Percentiles rank a stretch among this genome's conserved stretches.
Conservation (phyloP, 2,329 filamentous ascomycete genomes). For the Ophiocordyceps sinensis region DNA sequence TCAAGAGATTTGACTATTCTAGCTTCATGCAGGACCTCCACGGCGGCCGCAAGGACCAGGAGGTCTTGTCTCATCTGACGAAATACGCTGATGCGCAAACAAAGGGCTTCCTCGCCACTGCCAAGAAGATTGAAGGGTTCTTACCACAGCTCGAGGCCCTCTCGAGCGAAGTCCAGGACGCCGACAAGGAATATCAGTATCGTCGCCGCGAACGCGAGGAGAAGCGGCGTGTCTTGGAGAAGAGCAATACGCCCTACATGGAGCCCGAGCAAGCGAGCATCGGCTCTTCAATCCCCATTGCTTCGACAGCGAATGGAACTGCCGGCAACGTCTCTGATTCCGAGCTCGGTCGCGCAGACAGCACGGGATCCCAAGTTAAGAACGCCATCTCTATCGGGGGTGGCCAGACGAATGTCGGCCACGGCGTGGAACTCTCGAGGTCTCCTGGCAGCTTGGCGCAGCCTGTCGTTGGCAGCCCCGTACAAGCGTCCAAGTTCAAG, state of each 20-base stretch:
- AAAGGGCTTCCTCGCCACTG: constrained; percentile 63
- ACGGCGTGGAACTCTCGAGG: constrained; percentile 32
- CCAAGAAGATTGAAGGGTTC: constrained; percentile 76
- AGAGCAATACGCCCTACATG: constrained; percentile 60
- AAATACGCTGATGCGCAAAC: constrained; percentile 89
- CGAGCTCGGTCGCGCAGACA: constrained; percentile 60
- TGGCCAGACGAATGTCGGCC: constrained; percentile 14
- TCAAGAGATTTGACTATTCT: constrained; percentile 97
- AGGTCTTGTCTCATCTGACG: constrained; percentile 86
- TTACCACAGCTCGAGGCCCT: constrained; percentile 83
- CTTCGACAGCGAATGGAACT: constrained; percentile 26
- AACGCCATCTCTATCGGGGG: constrained; percentile 31
- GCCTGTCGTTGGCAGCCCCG: constrained; percentile 33
- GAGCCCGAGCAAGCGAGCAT: constrained; percentile 49
- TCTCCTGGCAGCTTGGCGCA: constrained; percentile 41
- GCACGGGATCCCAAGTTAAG: constrained; percentile 54
- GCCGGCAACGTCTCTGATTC: constrained; percentile 43
- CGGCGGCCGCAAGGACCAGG: constrained; percentile 94
- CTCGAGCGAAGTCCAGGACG: constrained; percentile 75
- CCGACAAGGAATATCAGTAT: constrained; percentile 93
- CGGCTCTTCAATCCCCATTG: constrained; percentile 16
- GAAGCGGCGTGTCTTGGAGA: constrained; percentile 79
- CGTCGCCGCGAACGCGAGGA: constrained; percentile 91
- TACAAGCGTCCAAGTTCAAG: constrained; percentile 55
- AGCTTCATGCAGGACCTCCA: constrained; percentile 99